phyloP scores from a whole-genome alignment of 306 rosid species.

The Ochetophila trinervis region DNA sequence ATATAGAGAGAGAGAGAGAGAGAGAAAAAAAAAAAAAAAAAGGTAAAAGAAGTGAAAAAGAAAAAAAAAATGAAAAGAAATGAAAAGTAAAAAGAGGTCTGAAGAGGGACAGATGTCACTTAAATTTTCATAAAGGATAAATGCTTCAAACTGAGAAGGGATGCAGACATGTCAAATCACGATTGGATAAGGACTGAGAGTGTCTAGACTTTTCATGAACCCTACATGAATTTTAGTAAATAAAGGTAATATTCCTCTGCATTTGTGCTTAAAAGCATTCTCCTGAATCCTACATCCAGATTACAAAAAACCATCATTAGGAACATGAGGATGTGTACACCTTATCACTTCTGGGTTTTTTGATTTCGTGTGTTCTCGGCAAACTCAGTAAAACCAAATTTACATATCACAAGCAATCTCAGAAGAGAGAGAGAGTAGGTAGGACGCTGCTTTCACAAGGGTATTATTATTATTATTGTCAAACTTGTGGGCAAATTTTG shows the following conservation, averaged over 20 bases:
- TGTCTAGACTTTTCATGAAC: conserved; percentile 5
- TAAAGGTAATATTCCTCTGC: conserved; percentile 8
- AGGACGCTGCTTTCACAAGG: conserved; percentile 39
- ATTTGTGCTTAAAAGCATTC: conserved; percentile 1
- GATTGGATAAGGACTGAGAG: conserved; percentile 20
- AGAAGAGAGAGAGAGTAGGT: conserved; percentile 25
- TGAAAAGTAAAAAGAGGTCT: background rate
- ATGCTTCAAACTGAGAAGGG: background rate
- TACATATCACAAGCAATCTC: conserved; percentile 28
- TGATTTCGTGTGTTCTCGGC: conserved; percentile 33
- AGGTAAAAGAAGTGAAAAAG: background rate
- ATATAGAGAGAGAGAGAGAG: background rate
- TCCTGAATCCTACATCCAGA: background rate
- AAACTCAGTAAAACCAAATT: conserved; percentile 34
- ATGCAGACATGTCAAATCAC: conserved; percentile 23
- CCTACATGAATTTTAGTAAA: background rate
- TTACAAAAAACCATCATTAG: background rate
- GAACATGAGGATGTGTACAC: background rate
- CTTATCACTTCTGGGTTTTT: background rate
- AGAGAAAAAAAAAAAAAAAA: background rate
- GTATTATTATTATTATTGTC: conserved; percentile 4
- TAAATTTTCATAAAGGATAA: background rate
- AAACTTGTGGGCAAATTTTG: conserved; percentile 7
- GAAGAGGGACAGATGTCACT: conserved; percentile 17
- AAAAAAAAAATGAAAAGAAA: background rate